These are phyloP conservation scores for Tetrapyrgos nigripes DNA, from an alignment of 1,284 basidiomycete species.

Conservation along the genomic window DNA sequence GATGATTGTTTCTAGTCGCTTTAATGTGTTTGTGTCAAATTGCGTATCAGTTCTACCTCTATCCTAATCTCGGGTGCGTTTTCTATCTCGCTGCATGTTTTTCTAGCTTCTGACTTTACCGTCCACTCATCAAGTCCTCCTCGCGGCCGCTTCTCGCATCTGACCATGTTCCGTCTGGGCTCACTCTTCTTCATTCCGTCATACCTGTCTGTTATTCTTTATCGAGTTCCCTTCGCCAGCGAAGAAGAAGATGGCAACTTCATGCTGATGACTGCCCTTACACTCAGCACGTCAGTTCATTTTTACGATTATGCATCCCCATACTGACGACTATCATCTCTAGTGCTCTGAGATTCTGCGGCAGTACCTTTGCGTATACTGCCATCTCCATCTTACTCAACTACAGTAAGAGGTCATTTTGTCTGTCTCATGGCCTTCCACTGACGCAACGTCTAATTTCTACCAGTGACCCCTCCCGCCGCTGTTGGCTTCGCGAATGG, in stretches of 20 bases:
- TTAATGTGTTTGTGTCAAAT: conserved; percentile 84
- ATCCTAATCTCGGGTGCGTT: conserved; percentile 72
- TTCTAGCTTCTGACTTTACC: background rate
- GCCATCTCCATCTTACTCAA: conserved; percentile 81
- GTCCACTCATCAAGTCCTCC: conserved; percentile 1
- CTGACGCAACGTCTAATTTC: conserved; percentile 13
- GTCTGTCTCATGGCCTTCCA: conserved; percentile 5
- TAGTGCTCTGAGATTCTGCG: conserved; percentile 74
- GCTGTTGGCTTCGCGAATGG: conserved; percentile 82
- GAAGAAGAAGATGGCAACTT: background rate
- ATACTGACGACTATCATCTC: background rate
- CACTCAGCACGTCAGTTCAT: conserved; percentile 38
- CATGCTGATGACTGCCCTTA: conserved; percentile 20
- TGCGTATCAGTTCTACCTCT: conserved; percentile 84
- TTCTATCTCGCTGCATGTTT: background rate
- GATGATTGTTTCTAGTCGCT: conserved; percentile 55
- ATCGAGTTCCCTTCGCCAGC: conserved; percentile 1
- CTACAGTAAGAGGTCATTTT: conserved; percentile 61
- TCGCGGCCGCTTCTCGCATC: background rate
- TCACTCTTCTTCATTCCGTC: background rate
- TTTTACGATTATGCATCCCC: conserved; percentile 7
- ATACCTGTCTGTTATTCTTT: conserved; percentile 3
- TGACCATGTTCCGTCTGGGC: conserved; percentile 7
- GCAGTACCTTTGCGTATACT: conserved; percentile 80
- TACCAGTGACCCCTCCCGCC: conserved; percentile 78